Evolutionary conservation across 306 rosid species (phyloP).

Genomic region (Pyrus betulifolia): DNA sequence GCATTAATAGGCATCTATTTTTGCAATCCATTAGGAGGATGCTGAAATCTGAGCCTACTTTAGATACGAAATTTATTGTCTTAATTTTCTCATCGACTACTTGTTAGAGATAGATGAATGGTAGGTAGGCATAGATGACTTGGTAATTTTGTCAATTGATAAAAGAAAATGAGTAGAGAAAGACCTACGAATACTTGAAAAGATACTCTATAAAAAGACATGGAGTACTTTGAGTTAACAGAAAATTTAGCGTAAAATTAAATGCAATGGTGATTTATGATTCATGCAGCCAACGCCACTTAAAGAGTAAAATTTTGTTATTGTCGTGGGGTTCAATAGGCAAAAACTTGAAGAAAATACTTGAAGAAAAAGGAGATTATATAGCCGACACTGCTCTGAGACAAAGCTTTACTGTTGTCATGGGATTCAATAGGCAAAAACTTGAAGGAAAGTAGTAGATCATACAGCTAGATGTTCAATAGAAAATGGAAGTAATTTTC

Average conservation of each 20-base stretch:
- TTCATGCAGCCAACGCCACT: no score
- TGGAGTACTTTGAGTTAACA: no score
- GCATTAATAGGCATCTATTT: background rate
- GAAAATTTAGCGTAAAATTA: no score
- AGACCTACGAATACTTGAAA: no score
- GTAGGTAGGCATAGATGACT: conserved; percentile 4
- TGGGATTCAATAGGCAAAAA: conserved; percentile 10
- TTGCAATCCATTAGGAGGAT: background rate
- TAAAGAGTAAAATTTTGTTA: no score
- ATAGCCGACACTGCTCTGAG: no score
- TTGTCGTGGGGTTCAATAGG: background rate
- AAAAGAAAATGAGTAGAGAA: no score
- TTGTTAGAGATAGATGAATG: background rate
- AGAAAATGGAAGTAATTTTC: background rate
- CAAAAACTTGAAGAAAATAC: conserved; percentile 3
- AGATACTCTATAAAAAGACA: no score
- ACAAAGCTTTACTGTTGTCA: background rate
- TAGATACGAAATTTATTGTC: background rate
- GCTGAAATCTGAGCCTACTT: background rate
- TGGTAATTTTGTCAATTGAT: background rate
- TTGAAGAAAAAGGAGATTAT: background rate
- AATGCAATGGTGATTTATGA: no score
- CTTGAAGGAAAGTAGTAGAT: background rate
- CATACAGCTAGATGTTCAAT: background rate
- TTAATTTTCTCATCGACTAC: background rate